Conservation (phyloP, 2,329 filamentous ascomycete species). For the Boeremia lycopersici region DNA sequence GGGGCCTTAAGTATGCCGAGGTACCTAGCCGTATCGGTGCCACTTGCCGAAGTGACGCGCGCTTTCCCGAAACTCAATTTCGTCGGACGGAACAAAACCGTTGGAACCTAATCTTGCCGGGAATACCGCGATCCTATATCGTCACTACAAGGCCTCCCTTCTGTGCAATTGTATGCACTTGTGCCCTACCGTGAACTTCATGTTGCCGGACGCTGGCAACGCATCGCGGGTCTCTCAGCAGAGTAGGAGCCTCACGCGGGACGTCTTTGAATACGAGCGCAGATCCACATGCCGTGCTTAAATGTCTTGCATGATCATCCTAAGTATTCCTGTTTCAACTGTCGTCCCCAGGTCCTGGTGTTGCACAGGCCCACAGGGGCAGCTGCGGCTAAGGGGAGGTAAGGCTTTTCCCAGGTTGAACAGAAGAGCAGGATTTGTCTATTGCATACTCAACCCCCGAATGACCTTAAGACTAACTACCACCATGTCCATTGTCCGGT, state of each 20-base stretch:
- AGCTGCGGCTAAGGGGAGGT: background rate
- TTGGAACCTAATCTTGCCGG: conserved; percentile 9
- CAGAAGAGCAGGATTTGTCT: background rate
- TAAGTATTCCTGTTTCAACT: conserved; percentile 9
- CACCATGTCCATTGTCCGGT: background rate
- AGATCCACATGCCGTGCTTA: conserved; percentile 2
- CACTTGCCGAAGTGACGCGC: conserved; percentile 9
- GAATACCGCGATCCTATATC: background rate
- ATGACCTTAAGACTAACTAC: background rate
- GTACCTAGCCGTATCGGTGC: conserved; percentile 2
- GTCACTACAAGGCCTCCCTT: background rate
- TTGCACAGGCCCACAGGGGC: background rate
- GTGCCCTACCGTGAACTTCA: background rate
- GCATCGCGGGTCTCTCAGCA: background rate
- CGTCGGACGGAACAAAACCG: conserved; percentile 8
- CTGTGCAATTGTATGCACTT: background rate
- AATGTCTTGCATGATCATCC: background rate
- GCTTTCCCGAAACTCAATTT: conserved; percentile 15
- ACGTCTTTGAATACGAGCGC: background rate
- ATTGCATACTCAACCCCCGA: background rate
- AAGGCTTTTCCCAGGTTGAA: background rate
- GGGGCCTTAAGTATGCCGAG: too few relatives aligned
- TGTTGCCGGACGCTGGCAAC: background rate
- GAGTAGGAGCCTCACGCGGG: background rate
- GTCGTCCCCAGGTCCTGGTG: conserved; percentile 5